These are phyloP conservation scores for Fusarium euwallaceae DNA, from an alignment of 2,329 filamentous ascomycete genomes.

Conservation along the genomic window DNA sequence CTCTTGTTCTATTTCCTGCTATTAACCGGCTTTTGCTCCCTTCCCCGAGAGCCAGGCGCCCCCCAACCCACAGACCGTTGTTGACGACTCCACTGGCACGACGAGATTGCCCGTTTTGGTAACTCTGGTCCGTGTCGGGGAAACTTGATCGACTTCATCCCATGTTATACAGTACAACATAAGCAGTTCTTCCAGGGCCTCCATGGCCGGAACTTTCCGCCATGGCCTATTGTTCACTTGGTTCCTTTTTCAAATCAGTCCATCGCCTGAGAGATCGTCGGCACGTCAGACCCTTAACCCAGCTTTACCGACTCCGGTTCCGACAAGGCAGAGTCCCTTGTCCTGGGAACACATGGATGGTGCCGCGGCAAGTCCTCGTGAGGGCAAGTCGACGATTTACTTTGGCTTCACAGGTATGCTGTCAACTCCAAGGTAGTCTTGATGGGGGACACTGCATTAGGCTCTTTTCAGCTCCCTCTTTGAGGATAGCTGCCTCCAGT, in stretches of 20 bases:
- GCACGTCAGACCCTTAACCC: constrained; percentile 41
- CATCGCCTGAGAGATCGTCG: constrained; percentile 40
- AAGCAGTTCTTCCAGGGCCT: constrained; percentile 30
- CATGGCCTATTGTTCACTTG: constrained; percentile 17
- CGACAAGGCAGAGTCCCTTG: constrained; percentile 29
- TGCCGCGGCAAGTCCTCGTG: constrained; percentile 25
- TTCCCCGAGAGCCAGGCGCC: constrained; percentile 38
- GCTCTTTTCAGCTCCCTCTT: constrained; percentile 22
- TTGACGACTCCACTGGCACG: constrained; percentile 41
- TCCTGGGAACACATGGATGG: constrained; percentile 21
- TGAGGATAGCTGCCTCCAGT: constrained; percentile 31
- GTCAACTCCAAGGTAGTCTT: constrained; percentile 19
- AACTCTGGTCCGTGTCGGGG: constrained; percentile 43
- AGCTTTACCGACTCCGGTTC: constrained; percentile 38
- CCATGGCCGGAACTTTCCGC: constrained; percentile 39
- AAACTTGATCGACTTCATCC: constrained; percentile 44
- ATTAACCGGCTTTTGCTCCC: constrained; percentile 30
- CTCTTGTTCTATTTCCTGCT: constrained; percentile 26
- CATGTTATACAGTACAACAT: constrained; percentile 38
- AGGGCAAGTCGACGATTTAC: constrained; percentile 20
- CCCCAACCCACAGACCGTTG: constrained; percentile 37
- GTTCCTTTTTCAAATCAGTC: constrained; percentile 36
- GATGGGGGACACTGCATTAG: constrained; percentile 31
- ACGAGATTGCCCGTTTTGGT: constrained; percentile 45
- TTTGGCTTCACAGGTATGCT: constrained; percentile 13